These are phyloP conservation scores for Acorus gramineus DNA, from an alignment of 106 monocot species.

Conservation along the genomic window DNA sequence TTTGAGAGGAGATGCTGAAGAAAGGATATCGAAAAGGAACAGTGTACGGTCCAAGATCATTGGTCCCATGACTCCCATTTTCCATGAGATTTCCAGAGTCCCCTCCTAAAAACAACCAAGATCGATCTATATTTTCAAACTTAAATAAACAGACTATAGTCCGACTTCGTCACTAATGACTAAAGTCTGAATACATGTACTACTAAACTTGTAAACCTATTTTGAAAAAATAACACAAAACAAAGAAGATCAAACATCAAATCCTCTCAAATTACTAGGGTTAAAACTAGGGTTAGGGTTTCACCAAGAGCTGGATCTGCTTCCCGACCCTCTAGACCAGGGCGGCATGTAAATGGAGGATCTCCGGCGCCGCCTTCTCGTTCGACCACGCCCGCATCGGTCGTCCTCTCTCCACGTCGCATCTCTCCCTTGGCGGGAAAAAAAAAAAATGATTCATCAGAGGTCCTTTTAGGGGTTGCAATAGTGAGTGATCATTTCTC, in stretches of 20 bases:
- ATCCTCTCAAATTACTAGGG: no score
- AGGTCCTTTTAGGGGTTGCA: no score
- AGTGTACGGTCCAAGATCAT: conserved; percentile 78
- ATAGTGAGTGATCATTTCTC: no score
- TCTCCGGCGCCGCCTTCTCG: conserved; percentile 92
- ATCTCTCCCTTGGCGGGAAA: no score
- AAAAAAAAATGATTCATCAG: no score
- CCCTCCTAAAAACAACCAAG: conserved; percentile 43
- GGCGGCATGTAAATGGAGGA: conserved; percentile 50
- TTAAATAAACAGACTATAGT: no score
- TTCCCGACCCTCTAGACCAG: conserved; percentile 55
- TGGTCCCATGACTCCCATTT: conserved; percentile 28
- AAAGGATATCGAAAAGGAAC: conserved; percentile 76
- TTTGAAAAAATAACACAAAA: no score
- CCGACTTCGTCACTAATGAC: no score
- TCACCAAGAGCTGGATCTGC: conserved; percentile 73
- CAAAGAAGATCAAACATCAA: no score
- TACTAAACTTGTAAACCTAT: no score
- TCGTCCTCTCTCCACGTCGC: conserved; percentile 49
- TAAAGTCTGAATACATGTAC: no score
- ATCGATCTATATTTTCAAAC: background rate
- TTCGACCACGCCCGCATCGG: conserved; percentile 83
- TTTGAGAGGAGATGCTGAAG: conserved; percentile 76
- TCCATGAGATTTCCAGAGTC: conserved; percentile 41
- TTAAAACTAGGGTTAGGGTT: background rate